Evolutionary conservation across 1,139 yeast genomes (phyloP).

Genomic region (Hansenula lynferdii): DNA sequence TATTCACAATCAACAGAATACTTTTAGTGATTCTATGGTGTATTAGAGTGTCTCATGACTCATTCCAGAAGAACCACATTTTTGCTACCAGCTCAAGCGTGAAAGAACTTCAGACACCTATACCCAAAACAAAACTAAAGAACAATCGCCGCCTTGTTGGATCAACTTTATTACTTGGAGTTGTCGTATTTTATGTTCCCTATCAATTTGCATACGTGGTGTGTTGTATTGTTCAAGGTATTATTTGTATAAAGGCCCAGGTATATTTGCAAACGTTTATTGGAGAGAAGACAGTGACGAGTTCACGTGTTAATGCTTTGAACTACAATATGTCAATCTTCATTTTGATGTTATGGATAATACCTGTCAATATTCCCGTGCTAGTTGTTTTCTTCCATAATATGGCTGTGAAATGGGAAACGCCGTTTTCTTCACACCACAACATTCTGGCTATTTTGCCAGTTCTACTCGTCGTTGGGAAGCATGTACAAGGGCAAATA

Average conservation of each 20-base stretch:
- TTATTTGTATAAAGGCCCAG: conserved; percentile 37
- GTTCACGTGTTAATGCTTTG: conserved; percentile 11
- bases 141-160: conserved; percentile 29
- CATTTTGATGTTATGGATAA: conserved; percentile 58
- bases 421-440: conserved; percentile 76
- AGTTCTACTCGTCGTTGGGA: conserved; percentile 45
- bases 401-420: conserved; percentile 62
- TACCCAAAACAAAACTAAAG: not conserved
- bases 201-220: conserved; percentile 72
- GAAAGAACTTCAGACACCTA: not conserved
- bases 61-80: too few relatives aligned
- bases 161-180: conserved; percentile 32
- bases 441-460: conserved; percentile 66
- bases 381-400: conserved; percentile 68
- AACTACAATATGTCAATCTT: conserved; percentile 54
- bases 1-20: conserved; percentile 30
- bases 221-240: conserved; percentile 47
- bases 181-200: conserved; percentile 63
- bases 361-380: conserved; percentile 67
- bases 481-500: conserved; percentile 33
- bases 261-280: conserved; percentile 10
- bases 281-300: conserved; percentile 3
- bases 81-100: too few relatives aligned
- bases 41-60: too few relatives aligned
- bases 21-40: too few relatives aligned